Evolutionary conservation across 345 rosid species (phyloP).

Genomic region (thale cress (Arabidopsis thaliana)): DNA sequence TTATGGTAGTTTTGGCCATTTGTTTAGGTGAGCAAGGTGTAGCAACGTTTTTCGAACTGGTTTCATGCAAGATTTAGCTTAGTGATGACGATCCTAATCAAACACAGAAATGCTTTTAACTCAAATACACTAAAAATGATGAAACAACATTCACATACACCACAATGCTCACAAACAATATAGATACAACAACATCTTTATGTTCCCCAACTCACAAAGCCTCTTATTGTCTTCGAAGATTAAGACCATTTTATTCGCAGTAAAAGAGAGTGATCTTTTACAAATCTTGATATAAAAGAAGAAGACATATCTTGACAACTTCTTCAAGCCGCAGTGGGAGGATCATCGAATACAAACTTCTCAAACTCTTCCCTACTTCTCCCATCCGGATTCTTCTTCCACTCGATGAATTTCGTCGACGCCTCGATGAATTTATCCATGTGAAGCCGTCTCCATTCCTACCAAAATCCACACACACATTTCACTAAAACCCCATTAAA

Average conservation of each 20-base stretch:
- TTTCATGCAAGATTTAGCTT: too few relatives aligned
- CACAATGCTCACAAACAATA: not conserved
- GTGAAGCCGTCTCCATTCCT: slow-evolving; percentile 78
- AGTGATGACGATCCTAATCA: not conserved
- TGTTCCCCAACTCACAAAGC: slow-evolving; percentile 19
- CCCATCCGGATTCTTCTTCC: slow-evolving; percentile 72
- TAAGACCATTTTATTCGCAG: not conserved
- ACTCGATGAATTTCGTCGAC: slow-evolving; percentile 63
- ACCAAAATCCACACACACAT: slow-evolving; percentile 3
- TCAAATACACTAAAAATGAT: too few relatives aligned
- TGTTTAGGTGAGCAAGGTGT: too few relatives aligned
- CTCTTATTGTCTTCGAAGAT: not conserved
- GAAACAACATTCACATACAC: not conserved
- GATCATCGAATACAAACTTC: slow-evolving; percentile 53
- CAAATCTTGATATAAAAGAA: not conserved
- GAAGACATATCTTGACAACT: not conserved
- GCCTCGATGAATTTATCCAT: slow-evolving; percentile 72
- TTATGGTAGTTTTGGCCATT: too few relatives aligned
- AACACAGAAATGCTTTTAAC: too few relatives aligned
- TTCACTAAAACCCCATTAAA: not conserved
- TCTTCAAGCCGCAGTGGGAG: not conserved
- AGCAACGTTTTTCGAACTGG: too few relatives aligned
- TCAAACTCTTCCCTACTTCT: slow-evolving; percentile 64
- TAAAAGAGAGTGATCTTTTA: not conserved
- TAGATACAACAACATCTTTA: slow-evolving; percentile 3